These are phyloP conservation scores for Candida coquimbonensis DNA, from an alignment of 805 yeast species.

Conservation along the genomic window DNA sequence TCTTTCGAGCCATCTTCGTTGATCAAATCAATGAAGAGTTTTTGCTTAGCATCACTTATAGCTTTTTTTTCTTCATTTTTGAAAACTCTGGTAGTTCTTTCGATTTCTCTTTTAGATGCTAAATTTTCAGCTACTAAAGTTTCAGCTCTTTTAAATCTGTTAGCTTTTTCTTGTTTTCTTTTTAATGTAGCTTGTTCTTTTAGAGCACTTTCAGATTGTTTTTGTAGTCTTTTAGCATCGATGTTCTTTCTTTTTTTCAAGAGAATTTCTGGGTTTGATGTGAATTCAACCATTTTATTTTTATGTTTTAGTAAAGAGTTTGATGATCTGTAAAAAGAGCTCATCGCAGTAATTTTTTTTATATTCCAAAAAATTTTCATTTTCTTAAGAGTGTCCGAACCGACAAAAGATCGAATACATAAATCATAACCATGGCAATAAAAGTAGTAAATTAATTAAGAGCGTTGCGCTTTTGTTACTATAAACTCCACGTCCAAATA, in stretches of 20 bases:
- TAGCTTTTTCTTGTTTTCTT: constrained; percentile 31
- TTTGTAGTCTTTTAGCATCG: constrained; percentile 64
- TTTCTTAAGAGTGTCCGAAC: too few species aligned
- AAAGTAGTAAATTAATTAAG: too few species aligned
- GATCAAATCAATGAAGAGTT: constrained; percentile 28
- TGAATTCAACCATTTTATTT: constrained; percentile 30
- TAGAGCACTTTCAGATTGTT: constrained; percentile 39
- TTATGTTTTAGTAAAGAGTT: background rate
- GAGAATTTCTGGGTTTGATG: constrained; percentile 71
- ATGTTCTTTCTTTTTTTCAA: constrained; percentile 74
- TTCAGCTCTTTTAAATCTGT: constrained; percentile 61
- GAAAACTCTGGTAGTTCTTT: constrained; percentile 58
- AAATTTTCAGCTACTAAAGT: constrained; percentile 58
- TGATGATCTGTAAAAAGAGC: background rate
- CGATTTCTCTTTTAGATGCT: constrained; percentile 59
- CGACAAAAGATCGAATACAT: too few species aligned
- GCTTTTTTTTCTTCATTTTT: constrained; percentile 39
- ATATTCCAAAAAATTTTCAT: too few species aligned
- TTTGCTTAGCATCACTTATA: constrained; percentile 21
- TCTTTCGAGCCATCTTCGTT: constrained; percentile 25
- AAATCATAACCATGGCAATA: too few species aligned
- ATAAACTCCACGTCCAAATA: too few species aligned
- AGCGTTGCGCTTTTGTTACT: too few species aligned
- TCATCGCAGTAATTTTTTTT: background rate
- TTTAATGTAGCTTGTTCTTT: constrained; percentile 27